Conservation (phyloP, 345 rosid species). For the Hibiscus mutabilis region DNA sequence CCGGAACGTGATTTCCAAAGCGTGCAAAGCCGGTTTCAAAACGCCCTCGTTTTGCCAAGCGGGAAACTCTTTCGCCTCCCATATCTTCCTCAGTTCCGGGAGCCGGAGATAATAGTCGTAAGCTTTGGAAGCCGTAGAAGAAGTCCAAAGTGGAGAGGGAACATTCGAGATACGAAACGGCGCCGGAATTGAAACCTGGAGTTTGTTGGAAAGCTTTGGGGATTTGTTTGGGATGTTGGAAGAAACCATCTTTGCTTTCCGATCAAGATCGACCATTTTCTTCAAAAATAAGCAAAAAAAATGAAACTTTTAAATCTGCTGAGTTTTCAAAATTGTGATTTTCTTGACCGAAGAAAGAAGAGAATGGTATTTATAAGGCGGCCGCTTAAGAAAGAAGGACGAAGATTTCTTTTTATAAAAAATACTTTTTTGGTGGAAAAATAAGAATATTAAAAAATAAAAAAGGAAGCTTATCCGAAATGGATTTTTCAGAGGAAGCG, state of each 20-base stretch:
- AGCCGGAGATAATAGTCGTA: constrained; percentile 77
- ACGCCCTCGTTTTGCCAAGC: constrained; percentile 56
- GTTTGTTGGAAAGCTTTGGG: constrained; percentile 38
- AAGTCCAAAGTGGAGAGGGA: constrained; percentile 28
- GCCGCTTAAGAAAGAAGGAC: constrained; percentile 17
- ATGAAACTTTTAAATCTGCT: neutral
- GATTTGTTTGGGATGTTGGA: constrained; percentile 39
- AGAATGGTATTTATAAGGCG: constrained; percentile 4
- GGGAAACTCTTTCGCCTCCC: constrained; percentile 43
- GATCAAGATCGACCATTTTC: constrained; percentile 63
- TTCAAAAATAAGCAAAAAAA: neutral
- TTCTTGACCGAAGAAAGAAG: neutral
- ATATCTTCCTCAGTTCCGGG: constrained; percentile 52
- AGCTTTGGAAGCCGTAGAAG: constrained; percentile 48
- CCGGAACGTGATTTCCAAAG: constrained; percentile 78
- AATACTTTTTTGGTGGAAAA: neutral
- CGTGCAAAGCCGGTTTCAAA: constrained; percentile 72
- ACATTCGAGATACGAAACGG: constrained; percentile 13
- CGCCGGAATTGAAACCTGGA: constrained; percentile 40
- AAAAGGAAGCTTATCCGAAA: constrained; percentile 35
- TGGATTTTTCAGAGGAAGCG: neutral
- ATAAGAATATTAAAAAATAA: neutral
- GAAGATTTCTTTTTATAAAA: neutral
- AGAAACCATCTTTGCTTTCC: constrained; percentile 50
- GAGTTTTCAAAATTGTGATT: neutral